Evolutionary conservation across 2,329 filamentous ascomycete genomes (phyloP).

Genomic region (Dothideomycetidae sp.): DNA sequence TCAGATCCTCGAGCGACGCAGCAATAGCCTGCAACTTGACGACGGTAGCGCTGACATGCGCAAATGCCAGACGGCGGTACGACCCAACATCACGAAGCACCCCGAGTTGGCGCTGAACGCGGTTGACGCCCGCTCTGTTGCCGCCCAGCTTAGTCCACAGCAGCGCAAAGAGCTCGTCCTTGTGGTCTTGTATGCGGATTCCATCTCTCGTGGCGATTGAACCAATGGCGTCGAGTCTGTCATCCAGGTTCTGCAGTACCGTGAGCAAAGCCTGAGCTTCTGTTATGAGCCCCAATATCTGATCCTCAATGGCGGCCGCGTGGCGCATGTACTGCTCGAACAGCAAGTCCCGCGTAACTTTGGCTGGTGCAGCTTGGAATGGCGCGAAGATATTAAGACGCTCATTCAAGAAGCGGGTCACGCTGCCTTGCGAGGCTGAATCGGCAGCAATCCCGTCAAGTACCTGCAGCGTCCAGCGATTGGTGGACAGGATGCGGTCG

Average conservation of each 20-base stretch:
- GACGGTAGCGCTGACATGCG: constrained; percentile 54
- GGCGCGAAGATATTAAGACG: constrained; percentile 39
- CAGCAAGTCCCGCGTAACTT: constrained; percentile 47
- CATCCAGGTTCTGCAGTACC: constrained; percentile 53
- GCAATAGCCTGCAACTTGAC: constrained; percentile 62
- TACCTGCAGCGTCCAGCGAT: constrained; percentile 58
- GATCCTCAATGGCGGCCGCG: constrained; percentile 53
- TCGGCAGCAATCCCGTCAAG: constrained; percentile 45
- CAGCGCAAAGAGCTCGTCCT: constrained; percentile 51
- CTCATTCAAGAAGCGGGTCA: constrained; percentile 29
- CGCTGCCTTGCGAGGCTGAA: constrained; percentile 25
- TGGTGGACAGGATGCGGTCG: constrained; percentile 60
- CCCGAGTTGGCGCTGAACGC: constrained; percentile 47
- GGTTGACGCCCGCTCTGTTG: constrained; percentile 46
- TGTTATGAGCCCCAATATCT: constrained; percentile 52
- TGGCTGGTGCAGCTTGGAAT: constrained; percentile 43
- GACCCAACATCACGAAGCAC: constrained; percentile 51
- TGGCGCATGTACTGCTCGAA: constrained; percentile 64
- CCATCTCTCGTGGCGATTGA: constrained; percentile 53
- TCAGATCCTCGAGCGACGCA: constrained; percentile 53
- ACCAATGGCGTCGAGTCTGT: constrained; percentile 54
- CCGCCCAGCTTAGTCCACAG: constrained; percentile 64
- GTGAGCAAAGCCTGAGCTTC: constrained; percentile 55
- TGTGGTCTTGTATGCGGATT: constrained; percentile 41
- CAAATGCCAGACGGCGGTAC: constrained; percentile 52